Conservation (phyloP, 164 flowering plant species). For the Dillenia turbinata region DNA sequence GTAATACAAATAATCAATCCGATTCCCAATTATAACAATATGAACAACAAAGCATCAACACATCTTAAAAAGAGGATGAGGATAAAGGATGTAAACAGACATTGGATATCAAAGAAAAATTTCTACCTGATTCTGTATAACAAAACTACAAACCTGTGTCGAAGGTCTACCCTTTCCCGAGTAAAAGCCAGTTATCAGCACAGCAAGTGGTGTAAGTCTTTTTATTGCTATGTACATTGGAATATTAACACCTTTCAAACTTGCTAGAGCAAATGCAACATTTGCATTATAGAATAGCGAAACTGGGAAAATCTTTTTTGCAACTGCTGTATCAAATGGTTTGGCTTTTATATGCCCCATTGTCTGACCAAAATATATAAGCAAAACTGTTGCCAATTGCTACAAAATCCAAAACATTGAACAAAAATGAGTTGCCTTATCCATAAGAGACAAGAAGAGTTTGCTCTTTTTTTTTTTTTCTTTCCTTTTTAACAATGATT, state of each 20-base stretch:
- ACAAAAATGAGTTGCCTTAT: slow-evolving; percentile 4
- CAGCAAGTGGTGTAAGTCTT: slow-evolving; percentile 99
- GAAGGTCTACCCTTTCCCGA: slow-evolving; percentile 87
- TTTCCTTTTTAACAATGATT: background rate
- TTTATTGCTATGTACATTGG: slow-evolving; percentile 99
- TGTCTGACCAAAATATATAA: slow-evolving; percentile 74
- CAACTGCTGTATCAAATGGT: slow-evolving; percentile 50
- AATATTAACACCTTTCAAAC: slow-evolving; percentile 97
- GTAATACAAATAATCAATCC: slow-evolving; percentile 2
- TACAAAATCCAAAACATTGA: slow-evolving; percentile 16
- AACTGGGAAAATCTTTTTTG: slow-evolving; percentile 73
- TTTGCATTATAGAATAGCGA: slow-evolving; percentile 93
- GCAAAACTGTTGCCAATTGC: slow-evolving; percentile 88
- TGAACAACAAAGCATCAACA: too few species aligned
- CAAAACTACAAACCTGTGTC: slow-evolving; percentile 52
- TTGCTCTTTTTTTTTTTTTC: too few species aligned
- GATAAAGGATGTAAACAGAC: too few species aligned
- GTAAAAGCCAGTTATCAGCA: slow-evolving; percentile 77
- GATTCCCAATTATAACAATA: background rate
- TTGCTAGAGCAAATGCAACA: slow-evolving; percentile 95
- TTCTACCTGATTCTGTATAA: background rate
- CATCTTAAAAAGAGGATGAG: too few species aligned
- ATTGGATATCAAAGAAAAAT: too few species aligned
- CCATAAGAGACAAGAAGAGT: slow-evolving; percentile 2
- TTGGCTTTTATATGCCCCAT: slow-evolving; percentile 68